Percentiles rank a stretch among this genome's conserved stretches.
These are phyloP conservation scores for Posidonia australis DNA, from an alignment of 106 monocot genomes.

Conservation along the genomic window DNA sequence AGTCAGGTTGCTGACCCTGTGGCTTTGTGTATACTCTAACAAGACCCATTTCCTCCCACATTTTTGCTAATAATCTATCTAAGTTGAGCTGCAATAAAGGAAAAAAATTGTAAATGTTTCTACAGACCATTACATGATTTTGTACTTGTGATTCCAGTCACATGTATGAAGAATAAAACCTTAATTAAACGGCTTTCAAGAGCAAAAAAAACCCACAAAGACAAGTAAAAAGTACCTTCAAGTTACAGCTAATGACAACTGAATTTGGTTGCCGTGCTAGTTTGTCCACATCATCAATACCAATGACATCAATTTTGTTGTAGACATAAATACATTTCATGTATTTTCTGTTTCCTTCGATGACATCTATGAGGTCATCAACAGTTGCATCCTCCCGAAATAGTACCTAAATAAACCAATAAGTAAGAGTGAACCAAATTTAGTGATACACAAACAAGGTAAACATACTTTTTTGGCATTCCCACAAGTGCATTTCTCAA, in stretches of 20 bases:
- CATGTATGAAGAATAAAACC: background rate
- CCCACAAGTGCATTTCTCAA: too few species aligned
- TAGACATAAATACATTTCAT: slow-evolving; percentile 98
- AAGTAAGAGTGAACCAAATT: background rate
- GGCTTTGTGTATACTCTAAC: slow-evolving; percentile 97
- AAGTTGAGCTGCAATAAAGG: slow-evolving; percentile 66
- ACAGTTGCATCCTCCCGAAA: slow-evolving; percentile 99
- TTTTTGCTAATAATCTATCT: slow-evolving; percentile 85
- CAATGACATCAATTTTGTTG: slow-evolving; percentile 98
- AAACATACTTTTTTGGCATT: too few species aligned
- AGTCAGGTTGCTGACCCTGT: slow-evolving; percentile 98
- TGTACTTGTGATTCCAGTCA: background rate
- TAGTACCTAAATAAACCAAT: slow-evolving; percentile 39
- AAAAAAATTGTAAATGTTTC: background rate
- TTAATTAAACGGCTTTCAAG: background rate
- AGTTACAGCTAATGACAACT: slow-evolving; percentile 97
- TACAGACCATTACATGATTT: background rate
- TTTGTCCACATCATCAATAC: slow-evolving; percentile 97
- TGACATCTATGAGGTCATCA: slow-evolving; percentile 98
- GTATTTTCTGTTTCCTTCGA: slow-evolving; percentile 96
- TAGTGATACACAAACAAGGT: background rate
- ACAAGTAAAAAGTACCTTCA: slow-evolving; percentile 44
- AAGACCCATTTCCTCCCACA: slow-evolving; percentile 99
- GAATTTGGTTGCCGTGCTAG: slow-evolving; percentile 92
- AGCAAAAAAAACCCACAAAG: background rate